These are phyloP conservation scores for Debaryomyces singareniensis DNA, from an alignment of 1,139 yeast species.

Conservation along the genomic window DNA sequence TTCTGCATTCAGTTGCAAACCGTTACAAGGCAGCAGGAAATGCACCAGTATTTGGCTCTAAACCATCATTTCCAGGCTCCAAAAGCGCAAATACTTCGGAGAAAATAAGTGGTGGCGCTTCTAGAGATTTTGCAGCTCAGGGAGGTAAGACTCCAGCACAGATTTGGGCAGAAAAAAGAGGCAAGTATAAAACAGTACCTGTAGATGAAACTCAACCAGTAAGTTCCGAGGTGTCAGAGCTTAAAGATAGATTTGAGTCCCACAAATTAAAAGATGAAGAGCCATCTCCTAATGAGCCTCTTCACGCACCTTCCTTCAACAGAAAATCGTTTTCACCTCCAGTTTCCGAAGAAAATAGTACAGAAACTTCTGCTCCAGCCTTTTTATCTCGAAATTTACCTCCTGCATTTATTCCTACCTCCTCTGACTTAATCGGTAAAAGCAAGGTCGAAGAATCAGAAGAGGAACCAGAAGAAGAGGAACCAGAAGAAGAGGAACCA, in stretches of 20 bases:
- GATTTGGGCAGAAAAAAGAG: constrained; percentile 90
- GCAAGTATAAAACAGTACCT: constrained; percentile 46
- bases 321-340: constrained; percentile 7
- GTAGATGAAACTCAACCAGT: constrained; percentile 10
- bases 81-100: constrained; percentile 26
- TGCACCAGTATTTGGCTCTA: constrained; percentile 49
- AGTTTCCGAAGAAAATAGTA: background rate
- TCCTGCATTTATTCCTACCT: constrained; percentile 8
- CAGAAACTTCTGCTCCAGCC: background rate
- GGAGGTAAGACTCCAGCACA: constrained; percentile 93
- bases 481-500: constrained; percentile 1
- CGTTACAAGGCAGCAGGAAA: constrained; percentile 28
- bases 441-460: background rate
- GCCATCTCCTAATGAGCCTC: constrained; percentile 21
- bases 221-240: constrained; percentile 6
- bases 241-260: constrained; percentile 6
- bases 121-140: constrained; percentile 63
- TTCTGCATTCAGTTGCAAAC: constrained; percentile 43
- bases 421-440: constrained; percentile 7
- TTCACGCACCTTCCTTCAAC: constrained; percentile 14
- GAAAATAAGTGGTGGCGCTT: constrained; percentile 55
- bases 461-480: constrained; percentile 1
- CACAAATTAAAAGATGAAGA: constrained; percentile 10
- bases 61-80: constrained; percentile 34
- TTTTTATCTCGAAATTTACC: background rate